Evolutionary conservation across 2,329 filamentous ascomycete species (phyloP), one percentile per base, ranked within the genome.

Genomic region (Penicillium polonicum): DNA sequence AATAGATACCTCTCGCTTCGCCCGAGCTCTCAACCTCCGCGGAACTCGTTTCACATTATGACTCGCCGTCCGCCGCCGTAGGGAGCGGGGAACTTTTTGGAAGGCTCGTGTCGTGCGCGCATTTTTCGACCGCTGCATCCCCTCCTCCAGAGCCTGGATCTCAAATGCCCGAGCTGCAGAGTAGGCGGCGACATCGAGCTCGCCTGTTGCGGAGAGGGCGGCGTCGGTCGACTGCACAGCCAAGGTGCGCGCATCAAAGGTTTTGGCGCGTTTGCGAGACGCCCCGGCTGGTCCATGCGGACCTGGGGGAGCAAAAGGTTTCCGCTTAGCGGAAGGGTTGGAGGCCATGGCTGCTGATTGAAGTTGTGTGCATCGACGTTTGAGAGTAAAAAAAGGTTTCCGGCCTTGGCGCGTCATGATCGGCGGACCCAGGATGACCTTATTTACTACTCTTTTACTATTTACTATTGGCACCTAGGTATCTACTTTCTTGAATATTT

Each of bases 1-100:
- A 44, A 49, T 45, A 64, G 36, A 45, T 66, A 82, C 80, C 80
- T 88, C 86, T 71, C 81, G 80, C 67, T 80, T 83, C 1, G 91
- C 92, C 64, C 89, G 83, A 39, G 77, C 78, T 55, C 89, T 84
- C 69, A 97, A 76, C 61, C 91, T 80, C 70, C 88, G 88, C 2
- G 94, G 94, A 17, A 99, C 88, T 61, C 89, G 85, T 76, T 93
- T 96, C 36, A 90, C 89, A 82, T 99, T 97, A 76, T 99, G 94
- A 73, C 92, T 96, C 21, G 93, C 94, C 0, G 93, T 96, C 66
- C 94, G 83, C 63, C 94, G 83, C 64, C 94, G 83, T 83, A 99
- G 78, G 49, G 88, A 87, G 65, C 91, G 85, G 1, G 94, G 94
- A 5, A 99, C 89, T 65, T 91, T 85, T 74, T 99, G 94, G 70